These are phyloP conservation scores for Tylopilus plumbeoviolaceoides DNA, from an alignment of 768 basidiomycete species.

Conservation along the genomic window DNA sequence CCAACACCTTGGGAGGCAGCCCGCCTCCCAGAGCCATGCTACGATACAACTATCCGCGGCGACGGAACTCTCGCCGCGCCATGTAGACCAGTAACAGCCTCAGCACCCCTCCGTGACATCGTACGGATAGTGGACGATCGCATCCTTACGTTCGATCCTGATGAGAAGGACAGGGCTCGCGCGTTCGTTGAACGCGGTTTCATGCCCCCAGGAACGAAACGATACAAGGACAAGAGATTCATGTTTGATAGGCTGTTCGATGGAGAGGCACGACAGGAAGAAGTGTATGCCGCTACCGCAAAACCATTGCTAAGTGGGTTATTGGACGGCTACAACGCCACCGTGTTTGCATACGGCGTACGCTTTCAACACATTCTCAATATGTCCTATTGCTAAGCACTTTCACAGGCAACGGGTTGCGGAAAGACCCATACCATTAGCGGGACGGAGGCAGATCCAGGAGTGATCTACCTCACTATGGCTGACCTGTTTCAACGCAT, in stretches of 20 bases:
- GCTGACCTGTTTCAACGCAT: constrained; percentile 93
- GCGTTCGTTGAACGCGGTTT: constrained; percentile 85
- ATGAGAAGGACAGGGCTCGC: constrained; percentile 77
- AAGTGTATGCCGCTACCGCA: constrained; percentile 84
- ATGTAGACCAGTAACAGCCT: constrained; percentile 45
- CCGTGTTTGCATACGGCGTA: constrained; percentile 98
- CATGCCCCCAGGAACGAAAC: constrained; percentile 80
- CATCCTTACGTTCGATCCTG: constrained; percentile 93
- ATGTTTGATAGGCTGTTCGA: constrained; percentile 95
- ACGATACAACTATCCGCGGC: constrained; percentile 69
- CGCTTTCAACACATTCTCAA: constrained; percentile 30
- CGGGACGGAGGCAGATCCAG: constrained; percentile 81
- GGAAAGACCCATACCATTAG: constrained; percentile 99
- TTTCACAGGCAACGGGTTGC: constrained; percentile 92
- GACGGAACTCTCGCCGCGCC: constrained; percentile 82
- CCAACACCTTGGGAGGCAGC: constrained; percentile 82
- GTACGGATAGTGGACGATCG: constrained; percentile 92
- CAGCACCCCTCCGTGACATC: constrained; percentile 65
- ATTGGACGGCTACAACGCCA: constrained; percentile 93
- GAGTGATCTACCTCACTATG: constrained; percentile 96
- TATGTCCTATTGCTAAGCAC: constrained; percentile 9
- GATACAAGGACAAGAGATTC: constrained; percentile 95
- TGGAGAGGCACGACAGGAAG: constrained; percentile 74
- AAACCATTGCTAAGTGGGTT: constrained; percentile 81
- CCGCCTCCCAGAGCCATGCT: constrained; percentile 72